Percentiles rank a stretch among this genome's conserved stretches.
phyloP scores from a whole-genome alignment of 768 basidiomycete species.

The Dendrothele bispora region DNA sequence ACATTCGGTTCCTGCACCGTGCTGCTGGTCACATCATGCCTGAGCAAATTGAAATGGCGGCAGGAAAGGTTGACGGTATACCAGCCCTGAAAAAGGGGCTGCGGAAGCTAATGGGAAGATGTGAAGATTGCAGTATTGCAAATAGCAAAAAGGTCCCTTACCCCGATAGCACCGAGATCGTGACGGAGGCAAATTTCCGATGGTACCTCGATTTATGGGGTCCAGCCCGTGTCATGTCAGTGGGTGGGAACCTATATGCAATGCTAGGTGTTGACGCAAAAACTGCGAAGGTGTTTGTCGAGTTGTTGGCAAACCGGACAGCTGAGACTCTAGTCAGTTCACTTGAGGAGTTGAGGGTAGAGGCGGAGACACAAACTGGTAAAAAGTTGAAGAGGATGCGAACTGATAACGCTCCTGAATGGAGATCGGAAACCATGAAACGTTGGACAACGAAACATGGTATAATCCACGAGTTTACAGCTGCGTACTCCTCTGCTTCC shows the following conservation, averaged over 20 bases:
- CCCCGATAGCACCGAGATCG: neutral
- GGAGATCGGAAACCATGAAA: conserved; percentile 8
- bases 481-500: neutral
- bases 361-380: neutral
- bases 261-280: conserved; percentile 4
- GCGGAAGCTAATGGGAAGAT: neutral
- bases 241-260: conserved; percentile 1
- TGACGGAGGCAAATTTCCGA: neutral
- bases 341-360: neutral
- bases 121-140: conserved; percentile 3
- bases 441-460: conserved; percentile 1
- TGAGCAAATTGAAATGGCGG: neutral
- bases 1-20: conserved; percentile 2
- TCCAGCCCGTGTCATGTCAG: neutral
- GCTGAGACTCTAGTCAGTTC: neutral
- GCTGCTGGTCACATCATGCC: conserved; percentile 4
- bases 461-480: neutral
- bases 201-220: conserved; percentile 14
- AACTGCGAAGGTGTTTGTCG: neutral
- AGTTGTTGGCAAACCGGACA: conserved; percentile 7
- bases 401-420: conserved; percentile 24
- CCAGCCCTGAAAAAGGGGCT: neutral
- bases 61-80: conserved; percentile 1
- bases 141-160: neutral
- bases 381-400: conserved; percentile 1